Evolutionary conservation across 176 grass and related monocot species (phyloP).

Genomic region (Hordeum vulgare): MorexV3_pseudomolecules_assembly NC_058522.1:520369717-520370216

Average conservation of each 20-base stretch:
- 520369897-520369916: not conserved
- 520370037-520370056: conserved; percentile 21
- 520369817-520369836: not conserved
- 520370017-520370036: not conserved
- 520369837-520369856: not conserved
- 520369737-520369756: not conserved
- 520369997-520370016: conserved; percentile 16
- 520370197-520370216: conserved; percentile 85
- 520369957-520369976: not conserved
- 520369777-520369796: not conserved
- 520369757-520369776: not conserved
- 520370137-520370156: not conserved
- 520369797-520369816: not conserved
- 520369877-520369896: not conserved
- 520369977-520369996: not conserved
- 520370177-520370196: too few relatives aligned
- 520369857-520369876: not conserved
- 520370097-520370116: conserved; percentile 1
- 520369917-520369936: not conserved
- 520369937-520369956: not conserved
- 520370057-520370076: conserved; percentile 32
- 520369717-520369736: not conserved
- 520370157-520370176: conserved; percentile 5
- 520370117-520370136: conserved; percentile 9
- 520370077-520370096: conserved; percentile 13